Percentiles rank a stretch among this genome's conserved stretches.
These are phyloP conservation scores for Cucumis sativus DNA, from an alignment of 306 rosid genomes.

Conservation along the genomic window Cucumber_9930_V3 NC_026661.2:3744001-3744500, in stretches of 20 bases:
- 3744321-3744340: slow-evolving; percentile 17
- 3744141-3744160: too few relatives aligned
- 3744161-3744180: neutral
- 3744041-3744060: neutral
- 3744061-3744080: slow-evolving; percentile 1
- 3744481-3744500: too few relatives aligned
- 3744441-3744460: slow-evolving; percentile 1
- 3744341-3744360: slow-evolving; percentile 41
- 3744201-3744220: neutral
- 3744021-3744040: slow-evolving; percentile 10
- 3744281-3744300: neutral
- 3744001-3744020: slow-evolving; percentile 6
- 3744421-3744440: slow-evolving; percentile 38
- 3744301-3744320: slow-evolving; percentile 28
- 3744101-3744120: neutral
- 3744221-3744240: too few relatives aligned
- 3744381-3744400: slow-evolving; percentile 37
- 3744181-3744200: neutral
- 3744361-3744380: slow-evolving; percentile 41
- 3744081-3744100: neutral
- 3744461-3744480: too few relatives aligned
- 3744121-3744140: too few relatives aligned
- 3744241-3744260: neutral
- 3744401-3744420: slow-evolving; percentile 91
- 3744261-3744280: neutral